These are phyloP conservation scores for Penicillium freii DNA, from an alignment of 2,329 filamentous ascomycete species.

Conservation along the genomic window DNA sequence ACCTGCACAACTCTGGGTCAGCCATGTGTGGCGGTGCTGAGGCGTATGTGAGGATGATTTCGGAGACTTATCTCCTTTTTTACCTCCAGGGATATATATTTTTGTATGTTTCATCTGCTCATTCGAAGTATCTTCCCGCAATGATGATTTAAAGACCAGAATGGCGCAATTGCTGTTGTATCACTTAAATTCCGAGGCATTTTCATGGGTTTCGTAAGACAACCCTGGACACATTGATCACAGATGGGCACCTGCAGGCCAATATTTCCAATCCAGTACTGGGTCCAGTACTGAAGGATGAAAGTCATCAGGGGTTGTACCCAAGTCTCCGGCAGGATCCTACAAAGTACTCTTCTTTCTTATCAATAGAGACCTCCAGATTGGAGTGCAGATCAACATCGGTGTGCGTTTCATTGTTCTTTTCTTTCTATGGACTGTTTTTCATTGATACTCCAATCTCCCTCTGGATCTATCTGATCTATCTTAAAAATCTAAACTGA, in stretches of 20 bases:
- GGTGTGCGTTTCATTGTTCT: neutral
- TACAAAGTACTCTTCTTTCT: neutral
- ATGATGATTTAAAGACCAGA: neutral
- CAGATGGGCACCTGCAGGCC: conserved; percentile 5
- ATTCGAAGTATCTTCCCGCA: neutral
- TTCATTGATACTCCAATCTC: neutral
- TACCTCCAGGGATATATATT: neutral
- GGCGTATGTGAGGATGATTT: neutral
- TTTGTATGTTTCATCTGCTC: neutral
- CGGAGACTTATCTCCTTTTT: neutral
- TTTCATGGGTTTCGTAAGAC: neutral
- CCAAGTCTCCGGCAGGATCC: neutral
- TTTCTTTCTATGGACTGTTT: neutral
- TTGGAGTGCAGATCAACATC: conserved; percentile 4
- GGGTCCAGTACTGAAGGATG: neutral
- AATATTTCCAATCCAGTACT: neutral
- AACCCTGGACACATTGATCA: conserved; percentile 3
- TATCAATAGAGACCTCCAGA: neutral
- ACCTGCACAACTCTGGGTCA: neutral
- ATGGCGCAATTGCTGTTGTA: conserved; percentile 4
- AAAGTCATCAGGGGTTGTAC: neutral
- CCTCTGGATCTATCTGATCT: too few relatives aligned
- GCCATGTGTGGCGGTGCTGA: conserved; percentile 1
- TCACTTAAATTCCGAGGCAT: neutral
- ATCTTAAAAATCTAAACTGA: neutral